Percentiles rank a stretch among this genome's conserved stretches.
Evolutionary conservation across 768 basidiomycete genomes (phyloP).

Genomic region (Floccularia luteovirens): DNA sequence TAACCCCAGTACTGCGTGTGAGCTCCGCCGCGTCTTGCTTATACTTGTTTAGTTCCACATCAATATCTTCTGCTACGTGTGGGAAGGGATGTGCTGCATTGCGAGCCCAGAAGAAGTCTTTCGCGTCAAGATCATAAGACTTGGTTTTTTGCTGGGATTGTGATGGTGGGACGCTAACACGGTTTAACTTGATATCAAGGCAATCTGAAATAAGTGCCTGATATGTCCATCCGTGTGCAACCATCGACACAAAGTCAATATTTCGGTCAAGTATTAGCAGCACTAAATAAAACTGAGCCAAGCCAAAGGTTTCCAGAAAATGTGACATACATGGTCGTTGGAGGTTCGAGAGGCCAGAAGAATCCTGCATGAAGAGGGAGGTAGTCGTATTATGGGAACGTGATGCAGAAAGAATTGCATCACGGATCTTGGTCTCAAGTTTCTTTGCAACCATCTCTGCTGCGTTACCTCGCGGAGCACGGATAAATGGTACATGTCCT

Average conservation of each 20-base stretch:
- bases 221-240: conserved; percentile 98
- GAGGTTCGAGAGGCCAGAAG: conserved; percentile 76
- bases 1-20: conserved; percentile 92
- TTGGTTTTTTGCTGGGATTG: conserved; percentile 53
- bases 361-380: conserved; percentile 72
- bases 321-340: conserved; percentile 72
- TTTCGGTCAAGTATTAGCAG: conserved; percentile 93
- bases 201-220: conserved; percentile 98
- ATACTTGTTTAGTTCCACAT: conserved; percentile 82
- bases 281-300: conserved; percentile 39
- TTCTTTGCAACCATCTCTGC: conserved; percentile 99
- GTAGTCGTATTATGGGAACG: conserved; percentile 45
- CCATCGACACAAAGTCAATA: conserved; percentile 86
- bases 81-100: conserved; percentile 97
- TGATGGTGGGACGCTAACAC: conserved; percentile 75
- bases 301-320: neutral
- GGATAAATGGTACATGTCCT: conserved; percentile 93
- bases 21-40: conserved; percentile 97
- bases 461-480: conserved; percentile 91
- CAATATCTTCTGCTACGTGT: conserved; percentile 97
- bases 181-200: conserved; percentile 92
- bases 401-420: conserved; percentile 67
- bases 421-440: conserved; percentile 86
- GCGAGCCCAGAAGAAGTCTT: conserved; percentile 98
- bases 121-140: conserved; percentile 93